Base-by-base conservation (phyloP, 805 yeast species). In the Saturnispora silvae region DNA sequence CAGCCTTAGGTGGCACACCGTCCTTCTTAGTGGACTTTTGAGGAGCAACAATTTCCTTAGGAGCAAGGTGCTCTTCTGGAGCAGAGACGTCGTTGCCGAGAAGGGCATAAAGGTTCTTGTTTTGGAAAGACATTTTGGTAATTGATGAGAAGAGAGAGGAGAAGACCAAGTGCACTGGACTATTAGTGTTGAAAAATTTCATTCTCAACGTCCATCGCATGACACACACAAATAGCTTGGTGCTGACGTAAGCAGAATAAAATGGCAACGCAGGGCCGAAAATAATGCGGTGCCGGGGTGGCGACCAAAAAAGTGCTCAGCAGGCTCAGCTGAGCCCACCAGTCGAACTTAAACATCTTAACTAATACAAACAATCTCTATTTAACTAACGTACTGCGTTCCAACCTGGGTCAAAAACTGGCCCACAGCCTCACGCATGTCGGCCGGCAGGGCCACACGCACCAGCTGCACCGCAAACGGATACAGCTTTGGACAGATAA, bases 51-150 rank as follows among this genome's bases (percentile, higher is more conserved):
- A 82, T 60, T 64, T 82, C 94, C 69, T 65, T 79, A 57, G 83
- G 77, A 49, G 71, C 61, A 40, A 62, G 60, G 46, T 73, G 74
- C 39, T 67, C 67, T 56, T 68, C 72, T 54, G 75, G 81, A 64
- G 79, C 94, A 60, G 81, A 87, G 53, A 81, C 83, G 70, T 83
- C 94, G 76, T 83, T 82, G 63, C 81, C 92, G 69, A 82, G 71
- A 64, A 81, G 73, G 64, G 74, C 82, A 65, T 69, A 82, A 61
- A 83, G 82, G 70, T 82, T 82, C 84, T 45, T 45, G 45, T 45
- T 45, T 40, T 45, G 40, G 42, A 45, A 40, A 35, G 47, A 44
- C 47, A 42, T 44, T 31, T n/a, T 37, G 19, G 24, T 10, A 10
- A 22, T 7, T 22, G 24, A 22, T n/a, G n/a, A n/a, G n/a, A n/a